Percentiles rank a stretch among this genome's conserved stretches.
Conservation (phyloP, 2,329 filamentous ascomycete genomes). For the Capronia americana region DNA sequence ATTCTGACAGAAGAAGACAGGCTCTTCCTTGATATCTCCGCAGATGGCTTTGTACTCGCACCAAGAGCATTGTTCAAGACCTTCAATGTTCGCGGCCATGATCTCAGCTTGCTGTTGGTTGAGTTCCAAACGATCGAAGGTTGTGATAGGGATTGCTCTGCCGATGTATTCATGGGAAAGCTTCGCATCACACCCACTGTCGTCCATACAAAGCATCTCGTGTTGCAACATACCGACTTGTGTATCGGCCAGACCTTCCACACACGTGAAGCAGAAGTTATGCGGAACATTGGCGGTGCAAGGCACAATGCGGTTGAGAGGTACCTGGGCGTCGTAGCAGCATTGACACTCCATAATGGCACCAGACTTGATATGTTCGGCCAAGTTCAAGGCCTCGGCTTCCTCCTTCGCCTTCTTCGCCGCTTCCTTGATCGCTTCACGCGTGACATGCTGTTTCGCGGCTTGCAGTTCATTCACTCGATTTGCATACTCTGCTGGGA, state of each 20-base stretch:
- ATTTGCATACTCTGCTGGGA: slow-evolving; percentile 30
- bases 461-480: slow-evolving; percentile 42
- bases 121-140: slow-evolving; percentile 68
- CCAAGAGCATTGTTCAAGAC: slow-evolving; percentile 78
- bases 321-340: slow-evolving; percentile 69
- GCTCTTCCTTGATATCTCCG: slow-evolving; percentile 69
- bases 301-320: slow-evolving; percentile 70
- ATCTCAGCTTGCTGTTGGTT: slow-evolving; percentile 75
- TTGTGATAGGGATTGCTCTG: slow-evolving; percentile 48
- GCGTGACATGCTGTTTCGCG: slow-evolving; percentile 40
- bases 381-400: slow-evolving; percentile 46
- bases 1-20: slow-evolving; percentile 75
- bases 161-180: slow-evolving; percentile 34
- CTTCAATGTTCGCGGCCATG: slow-evolving; percentile 71
- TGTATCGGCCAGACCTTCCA: slow-evolving; percentile 68
- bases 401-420: slow-evolving; percentile 39
- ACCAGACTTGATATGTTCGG: slow-evolving; percentile 53
- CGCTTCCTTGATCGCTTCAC: slow-evolving; percentile 34
- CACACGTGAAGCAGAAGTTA: slow-evolving; percentile 74
- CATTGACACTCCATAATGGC: slow-evolving; percentile 72
- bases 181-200: slow-evolving; percentile 66
- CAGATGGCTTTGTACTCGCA: slow-evolving; percentile 81
- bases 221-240: slow-evolving; percentile 74
- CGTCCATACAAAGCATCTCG: slow-evolving; percentile 73
- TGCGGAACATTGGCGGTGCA: slow-evolving; percentile 68